Evolutionary conservation across 2,329 filamentous ascomycete species (phyloP).

Genomic region (Phialocephala subalpina): DNA sequence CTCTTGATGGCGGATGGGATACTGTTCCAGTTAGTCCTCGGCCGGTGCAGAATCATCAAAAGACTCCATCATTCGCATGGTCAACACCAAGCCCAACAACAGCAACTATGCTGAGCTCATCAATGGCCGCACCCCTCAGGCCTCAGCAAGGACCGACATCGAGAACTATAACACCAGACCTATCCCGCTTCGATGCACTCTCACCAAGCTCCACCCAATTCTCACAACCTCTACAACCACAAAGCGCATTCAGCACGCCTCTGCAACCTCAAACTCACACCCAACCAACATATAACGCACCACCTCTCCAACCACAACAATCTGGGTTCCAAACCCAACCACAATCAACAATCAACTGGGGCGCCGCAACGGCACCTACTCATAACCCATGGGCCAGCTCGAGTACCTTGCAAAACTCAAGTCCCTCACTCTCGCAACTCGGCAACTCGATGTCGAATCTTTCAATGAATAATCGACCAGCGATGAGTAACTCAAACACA

Average conservation of each 20-base stretch:
- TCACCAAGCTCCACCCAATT: constrained; percentile 68
- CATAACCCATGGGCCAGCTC: constrained; percentile 60
- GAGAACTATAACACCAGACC: constrained; percentile 66
- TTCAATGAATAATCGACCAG: constrained; percentile 55
- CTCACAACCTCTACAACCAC: constrained; percentile 59
- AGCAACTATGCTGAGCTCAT: constrained; percentile 33
- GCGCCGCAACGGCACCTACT: constrained; percentile 50
- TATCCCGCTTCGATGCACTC: constrained; percentile 62
- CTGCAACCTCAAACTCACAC: constrained; percentile 30
- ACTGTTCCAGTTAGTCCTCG: constrained; percentile 46
- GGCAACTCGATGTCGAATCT: constrained; percentile 56
- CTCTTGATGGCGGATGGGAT: constrained; percentile 62
- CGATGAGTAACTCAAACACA: constrained; percentile 50
- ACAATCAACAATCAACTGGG: constrained; percentile 56
- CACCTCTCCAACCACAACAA: constrained; percentile 34
- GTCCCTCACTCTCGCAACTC: constrained; percentile 49
- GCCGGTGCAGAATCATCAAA: constrained; percentile 42
- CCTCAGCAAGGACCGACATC: constrained; percentile 48
- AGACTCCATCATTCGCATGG: constrained; percentile 66
- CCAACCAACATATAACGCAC: constrained; percentile 27
- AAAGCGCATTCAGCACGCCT: constrained; percentile 51
- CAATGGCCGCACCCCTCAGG: constrained; percentile 42
- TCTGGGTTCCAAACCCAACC: constrained; percentile 31
- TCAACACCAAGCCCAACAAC: constrained; percentile 62
- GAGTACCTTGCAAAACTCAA: constrained; percentile 26